Evolutionary conservation across 148 eudicot species (phyloP).

Genomic region (Talinum fruticosum): DNA sequence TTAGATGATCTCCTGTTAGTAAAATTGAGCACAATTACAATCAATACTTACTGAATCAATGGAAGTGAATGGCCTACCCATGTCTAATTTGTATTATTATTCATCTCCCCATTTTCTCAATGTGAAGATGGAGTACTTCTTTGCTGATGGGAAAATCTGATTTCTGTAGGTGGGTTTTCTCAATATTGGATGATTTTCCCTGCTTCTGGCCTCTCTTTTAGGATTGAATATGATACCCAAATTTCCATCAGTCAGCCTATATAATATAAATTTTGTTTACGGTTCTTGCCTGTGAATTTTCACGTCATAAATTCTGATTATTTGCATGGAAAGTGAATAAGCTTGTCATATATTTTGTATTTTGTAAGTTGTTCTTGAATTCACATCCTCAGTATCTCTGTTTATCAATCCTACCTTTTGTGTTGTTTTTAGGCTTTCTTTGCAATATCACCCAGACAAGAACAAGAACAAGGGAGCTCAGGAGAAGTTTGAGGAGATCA

Average conservation of each 20-base stretch:
- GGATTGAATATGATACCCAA: no score
- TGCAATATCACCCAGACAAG: constrained; percentile 94
- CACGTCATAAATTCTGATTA: not conserved
- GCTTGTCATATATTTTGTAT: not conserved
- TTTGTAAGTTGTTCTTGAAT: not conserved
- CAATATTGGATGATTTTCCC: no score
- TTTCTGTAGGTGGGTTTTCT: no score
- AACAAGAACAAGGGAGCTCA: constrained; percentile 92
- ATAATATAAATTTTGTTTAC: not conserved
- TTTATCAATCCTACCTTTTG: not conserved
- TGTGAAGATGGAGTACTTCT: not conserved
- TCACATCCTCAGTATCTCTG: not conserved
- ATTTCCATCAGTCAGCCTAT: not conserved
- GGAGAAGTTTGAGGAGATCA: constrained; percentile 86
- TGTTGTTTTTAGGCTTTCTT: constrained; percentile 64
- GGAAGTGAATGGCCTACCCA: not conserved
- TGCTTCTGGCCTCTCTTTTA: no score
- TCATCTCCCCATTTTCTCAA: not conserved
- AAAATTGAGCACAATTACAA: not conserved
- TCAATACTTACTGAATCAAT: not conserved
- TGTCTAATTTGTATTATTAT: not conserved
- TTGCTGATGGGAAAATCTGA: not conserved
- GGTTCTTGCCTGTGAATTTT: not conserved
- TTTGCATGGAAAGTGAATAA: not conserved
- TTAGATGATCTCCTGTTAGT: not conserved